These are phyloP conservation scores for Heteromeles arbutifolia DNA, from an alignment of 306 rosid species.

Conservation along the genomic window DNA sequence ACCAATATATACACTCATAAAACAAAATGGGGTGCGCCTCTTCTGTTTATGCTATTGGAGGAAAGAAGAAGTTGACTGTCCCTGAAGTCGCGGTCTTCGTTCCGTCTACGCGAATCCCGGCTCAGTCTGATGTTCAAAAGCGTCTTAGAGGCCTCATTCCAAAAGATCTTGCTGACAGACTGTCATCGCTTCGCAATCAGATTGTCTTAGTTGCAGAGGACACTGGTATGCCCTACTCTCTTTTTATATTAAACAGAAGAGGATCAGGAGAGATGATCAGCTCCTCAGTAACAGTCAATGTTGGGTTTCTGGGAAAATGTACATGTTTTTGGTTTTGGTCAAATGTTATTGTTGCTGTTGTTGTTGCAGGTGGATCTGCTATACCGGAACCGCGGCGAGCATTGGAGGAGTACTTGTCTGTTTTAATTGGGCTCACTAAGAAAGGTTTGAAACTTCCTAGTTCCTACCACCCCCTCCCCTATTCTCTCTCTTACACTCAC, in stretches of 20 bases:
- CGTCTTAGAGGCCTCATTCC: slow-evolving; percentile 57
- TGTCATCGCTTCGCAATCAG: slow-evolving; percentile 71
- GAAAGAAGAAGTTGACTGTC: slow-evolving; percentile 52
- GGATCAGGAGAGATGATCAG: no score
- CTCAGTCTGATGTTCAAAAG: slow-evolving; percentile 67
- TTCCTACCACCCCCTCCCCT: not conserved
- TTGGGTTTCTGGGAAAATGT: slow-evolving; percentile 12
- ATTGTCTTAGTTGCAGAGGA: slow-evolving; percentile 71
- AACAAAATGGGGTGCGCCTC: slow-evolving; percentile 71
- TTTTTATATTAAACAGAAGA: not conserved
- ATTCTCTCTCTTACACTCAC: not conserved
- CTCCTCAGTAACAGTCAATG: no score
- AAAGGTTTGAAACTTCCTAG: slow-evolving; percentile 41
- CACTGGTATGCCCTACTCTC: slow-evolving; percentile 44
- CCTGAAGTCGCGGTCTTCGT: slow-evolving; percentile 63
- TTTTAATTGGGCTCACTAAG: slow-evolving; percentile 65
- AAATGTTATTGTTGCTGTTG: not conserved
- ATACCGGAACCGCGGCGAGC: slow-evolving; percentile 53
- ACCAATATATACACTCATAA: not conserved
- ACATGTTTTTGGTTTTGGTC: not conserved
- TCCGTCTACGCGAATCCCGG: slow-evolving; percentile 70
- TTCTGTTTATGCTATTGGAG: slow-evolving; percentile 48
- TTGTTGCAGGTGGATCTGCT: slow-evolving; percentile 73
- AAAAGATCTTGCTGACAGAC: slow-evolving; percentile 44
- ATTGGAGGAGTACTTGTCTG: slow-evolving; percentile 73